These are phyloP conservation scores for Sugiyamaella valdiviana DNA, from an alignment of 805 yeast genomes.

Conservation along the genomic window DNA sequence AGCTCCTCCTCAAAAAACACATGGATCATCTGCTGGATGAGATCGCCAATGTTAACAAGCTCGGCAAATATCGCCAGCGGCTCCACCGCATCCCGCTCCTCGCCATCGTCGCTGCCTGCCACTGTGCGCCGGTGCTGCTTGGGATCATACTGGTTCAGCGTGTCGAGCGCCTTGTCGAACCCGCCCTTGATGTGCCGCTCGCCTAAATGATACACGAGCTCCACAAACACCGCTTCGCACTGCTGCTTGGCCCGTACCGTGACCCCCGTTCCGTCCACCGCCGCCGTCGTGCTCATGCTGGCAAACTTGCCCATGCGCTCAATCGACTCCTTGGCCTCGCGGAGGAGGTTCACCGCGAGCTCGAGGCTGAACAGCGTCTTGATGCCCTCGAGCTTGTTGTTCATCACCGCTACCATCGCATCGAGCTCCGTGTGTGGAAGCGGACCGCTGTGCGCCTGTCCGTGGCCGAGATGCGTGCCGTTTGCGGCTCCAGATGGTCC, in stretches of 20 bases:
- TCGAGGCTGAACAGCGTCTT: slow-evolving; percentile 76
- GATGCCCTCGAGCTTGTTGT: slow-evolving; percentile 67
- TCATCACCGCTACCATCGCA: slow-evolving; percentile 72
- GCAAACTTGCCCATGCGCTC: slow-evolving; percentile 50
- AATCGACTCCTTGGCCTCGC: slow-evolving; percentile 58
- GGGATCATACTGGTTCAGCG: slow-evolving; percentile 69
- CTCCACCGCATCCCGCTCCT: slow-evolving; percentile 43
- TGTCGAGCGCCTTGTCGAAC: slow-evolving; percentile 68
- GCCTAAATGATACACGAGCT: slow-evolving; percentile 56
- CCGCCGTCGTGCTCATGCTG: slow-evolving; percentile 25
- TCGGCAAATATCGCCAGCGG: slow-evolving; percentile 86
- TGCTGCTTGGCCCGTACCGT: slow-evolving; percentile 38
- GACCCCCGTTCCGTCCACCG: slow-evolving; percentile 15
- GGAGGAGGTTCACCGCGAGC: slow-evolving; percentile 63
- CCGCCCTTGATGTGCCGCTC: slow-evolving; percentile 77
- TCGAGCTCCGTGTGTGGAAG: slow-evolving; percentile 58
- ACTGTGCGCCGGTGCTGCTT: slow-evolving; percentile 30
- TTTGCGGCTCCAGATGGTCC: too few species aligned
- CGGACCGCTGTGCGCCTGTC: slow-evolving; percentile 13
- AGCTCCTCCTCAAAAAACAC: slow-evolving; percentile 87
- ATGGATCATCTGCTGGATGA: slow-evolving; percentile 86
- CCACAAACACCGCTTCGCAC: slow-evolving; percentile 61
- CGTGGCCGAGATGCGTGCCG: neutral
- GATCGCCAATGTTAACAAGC: slow-evolving; percentile 85
- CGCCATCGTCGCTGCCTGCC: slow-evolving; percentile 14